A percentile compares a stretch with the other conserved stretches of the same genome.
Evolutionary conservation across 345 rosid species (phyloP).

Genomic region (Linum tenue): DNA sequence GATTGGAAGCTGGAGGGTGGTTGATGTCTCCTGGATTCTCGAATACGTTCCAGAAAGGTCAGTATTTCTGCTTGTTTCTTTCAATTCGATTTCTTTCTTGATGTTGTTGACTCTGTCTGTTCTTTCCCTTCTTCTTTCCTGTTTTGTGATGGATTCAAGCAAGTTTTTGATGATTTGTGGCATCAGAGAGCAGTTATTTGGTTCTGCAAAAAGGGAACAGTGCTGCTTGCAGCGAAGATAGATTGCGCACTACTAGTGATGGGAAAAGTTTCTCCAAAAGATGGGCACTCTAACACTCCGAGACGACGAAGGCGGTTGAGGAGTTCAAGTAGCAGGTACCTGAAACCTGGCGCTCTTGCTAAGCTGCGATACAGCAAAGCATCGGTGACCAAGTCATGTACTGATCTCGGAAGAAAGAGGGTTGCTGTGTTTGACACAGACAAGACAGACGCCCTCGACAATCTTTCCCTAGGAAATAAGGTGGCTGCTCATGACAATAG

Average conservation of each 20-base stretch:
- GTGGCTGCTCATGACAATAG: conserved; percentile 30
- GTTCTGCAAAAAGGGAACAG: conserved; percentile 7
- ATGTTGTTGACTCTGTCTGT: neutral
- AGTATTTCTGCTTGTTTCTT: neutral
- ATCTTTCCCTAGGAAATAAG: conserved; percentile 18
- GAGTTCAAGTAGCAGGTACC: conserved; percentile 45
- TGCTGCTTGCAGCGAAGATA: neutral
- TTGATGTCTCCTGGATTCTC: neutral
- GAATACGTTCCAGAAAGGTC: neutral
- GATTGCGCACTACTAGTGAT: conserved; percentile 15
- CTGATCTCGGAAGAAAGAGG: conserved; percentile 67
- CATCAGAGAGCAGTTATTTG: conserved; percentile 13
- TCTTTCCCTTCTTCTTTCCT: neutral
- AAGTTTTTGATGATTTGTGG: neutral
- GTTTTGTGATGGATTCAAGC: neutral
- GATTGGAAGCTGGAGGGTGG: neutral
- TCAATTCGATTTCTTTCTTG: conserved; percentile 7
- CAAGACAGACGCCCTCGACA: conserved; percentile 24
- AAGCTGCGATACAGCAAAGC: conserved; percentile 50
- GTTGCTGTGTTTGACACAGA: conserved; percentile 39
- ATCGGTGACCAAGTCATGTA: conserved; percentile 46
- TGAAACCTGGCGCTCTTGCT: conserved; percentile 84
- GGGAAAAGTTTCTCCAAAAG: conserved; percentile 69
- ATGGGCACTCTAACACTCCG: conserved; percentile 28
- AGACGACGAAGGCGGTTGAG: conserved; percentile 49